Evolutionary conservation across 108 stramenopile genomes (phyloP).

Genomic region (Nitzschia sp.): DNA sequence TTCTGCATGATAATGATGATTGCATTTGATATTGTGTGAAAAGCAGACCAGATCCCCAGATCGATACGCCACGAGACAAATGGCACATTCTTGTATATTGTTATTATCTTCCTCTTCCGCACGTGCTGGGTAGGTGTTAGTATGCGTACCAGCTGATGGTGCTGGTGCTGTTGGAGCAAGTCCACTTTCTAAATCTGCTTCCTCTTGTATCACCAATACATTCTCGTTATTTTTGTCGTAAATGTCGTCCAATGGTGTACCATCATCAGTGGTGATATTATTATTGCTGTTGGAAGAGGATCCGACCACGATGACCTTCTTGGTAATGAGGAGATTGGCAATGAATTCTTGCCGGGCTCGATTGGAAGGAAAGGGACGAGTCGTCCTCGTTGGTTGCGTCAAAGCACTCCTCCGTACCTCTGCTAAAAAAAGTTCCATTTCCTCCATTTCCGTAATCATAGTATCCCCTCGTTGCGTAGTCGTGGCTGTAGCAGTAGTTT

Average conservation of each 20-base stretch:
- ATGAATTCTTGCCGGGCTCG: not conserved
- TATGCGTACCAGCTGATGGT: too few species aligned
- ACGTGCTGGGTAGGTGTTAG: too few species aligned
- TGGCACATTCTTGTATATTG: conserved; percentile 18
- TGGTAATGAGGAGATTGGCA: conserved; percentile 1
- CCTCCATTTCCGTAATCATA: not conserved
- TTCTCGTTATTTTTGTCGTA: too few species aligned
- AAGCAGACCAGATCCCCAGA: conserved; percentile 32
- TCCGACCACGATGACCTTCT: too few species aligned
- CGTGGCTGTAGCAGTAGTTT: not conserved
- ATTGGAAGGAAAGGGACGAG: not conserved
- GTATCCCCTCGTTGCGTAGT: not conserved
- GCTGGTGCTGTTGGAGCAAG: too few species aligned
- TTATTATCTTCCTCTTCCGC: too few species aligned
- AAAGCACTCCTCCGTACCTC: not conserved
- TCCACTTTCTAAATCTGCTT: too few species aligned
- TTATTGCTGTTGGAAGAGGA: too few species aligned
- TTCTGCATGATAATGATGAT: conserved; percentile 33
- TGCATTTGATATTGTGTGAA: conserved; percentile 35
- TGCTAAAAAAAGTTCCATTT: not conserved
- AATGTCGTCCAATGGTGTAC: too few species aligned
- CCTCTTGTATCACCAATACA: too few species aligned
- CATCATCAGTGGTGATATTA: too few species aligned
- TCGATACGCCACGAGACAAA: conserved; percentile 34
- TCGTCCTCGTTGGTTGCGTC: not conserved